phyloP scores from a whole-genome alignment of 306 rosid species.

The Inga leiocalycina region DNA sequence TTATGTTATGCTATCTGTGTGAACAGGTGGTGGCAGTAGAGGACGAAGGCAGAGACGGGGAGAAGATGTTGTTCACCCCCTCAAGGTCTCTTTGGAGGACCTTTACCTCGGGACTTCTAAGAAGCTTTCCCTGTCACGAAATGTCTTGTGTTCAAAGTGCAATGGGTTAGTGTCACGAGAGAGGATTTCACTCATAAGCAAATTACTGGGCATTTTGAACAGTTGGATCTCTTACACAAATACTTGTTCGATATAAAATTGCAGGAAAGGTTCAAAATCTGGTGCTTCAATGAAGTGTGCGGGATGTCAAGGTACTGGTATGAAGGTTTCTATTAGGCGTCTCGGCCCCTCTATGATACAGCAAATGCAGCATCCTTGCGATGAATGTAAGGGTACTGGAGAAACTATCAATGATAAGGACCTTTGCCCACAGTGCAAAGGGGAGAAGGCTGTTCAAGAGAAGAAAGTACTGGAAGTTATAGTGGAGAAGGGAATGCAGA shows the following conservation, averaged over 20 bases:
- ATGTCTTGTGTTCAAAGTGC: slow-evolving; percentile 78
- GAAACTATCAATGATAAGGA: slow-evolving; percentile 77
- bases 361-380: slow-evolving; percentile 88
- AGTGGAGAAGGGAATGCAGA: slow-evolving; percentile 95
- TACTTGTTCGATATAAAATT: slow-evolving; percentile 2
- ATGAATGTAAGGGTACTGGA: slow-evolving; percentile 92
- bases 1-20: neutral
- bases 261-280: slow-evolving; percentile 83
- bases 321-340: slow-evolving; percentile 80
- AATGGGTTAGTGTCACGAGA: slow-evolving; percentile 56
- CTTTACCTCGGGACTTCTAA: slow-evolving; percentile 71
- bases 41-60: slow-evolving; percentile 80
- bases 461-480: slow-evolving; percentile 78
- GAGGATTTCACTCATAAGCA: neutral
- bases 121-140: slow-evolving; percentile 81
- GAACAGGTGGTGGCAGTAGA: slow-evolving; percentile 70
- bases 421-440: slow-evolving; percentile 78
- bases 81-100: slow-evolving; percentile 85
- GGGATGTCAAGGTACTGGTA: slow-evolving; percentile 83
- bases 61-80: slow-evolving; percentile 76
- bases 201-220: neutral
- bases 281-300: slow-evolving; percentile 70
- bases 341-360: slow-evolving; percentile 85
- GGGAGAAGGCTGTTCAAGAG: slow-evolving; percentile 79
- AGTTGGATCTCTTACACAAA: neutral